Evolutionary conservation across 2,329 filamentous ascomycete species (phyloP).

Genomic region (Fusarium setosum): DNA sequence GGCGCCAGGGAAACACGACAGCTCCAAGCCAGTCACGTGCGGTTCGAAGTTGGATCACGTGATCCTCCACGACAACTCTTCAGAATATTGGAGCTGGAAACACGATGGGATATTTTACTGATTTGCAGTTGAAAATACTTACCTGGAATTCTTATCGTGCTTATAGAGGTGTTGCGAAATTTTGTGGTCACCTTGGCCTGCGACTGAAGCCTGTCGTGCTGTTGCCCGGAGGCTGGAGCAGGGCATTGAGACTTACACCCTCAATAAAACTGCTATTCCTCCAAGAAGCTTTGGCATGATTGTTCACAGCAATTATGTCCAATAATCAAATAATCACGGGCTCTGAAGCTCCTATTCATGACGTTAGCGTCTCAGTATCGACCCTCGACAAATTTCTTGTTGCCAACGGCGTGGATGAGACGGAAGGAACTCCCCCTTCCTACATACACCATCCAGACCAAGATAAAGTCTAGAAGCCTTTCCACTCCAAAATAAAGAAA

Average conservation of each 20-base stretch:
- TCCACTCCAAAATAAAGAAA: not conserved
- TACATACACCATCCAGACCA: not conserved
- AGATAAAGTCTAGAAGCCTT: not conserved
- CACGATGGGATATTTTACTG: too few species aligned
- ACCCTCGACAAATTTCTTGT: not conserved
- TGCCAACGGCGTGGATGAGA: not conserved
- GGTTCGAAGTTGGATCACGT: constrained; percentile 25
- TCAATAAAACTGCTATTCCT: too few species aligned
- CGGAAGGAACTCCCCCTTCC: not conserved
- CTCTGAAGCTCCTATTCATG: not conserved
- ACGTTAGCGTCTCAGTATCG: not conserved
- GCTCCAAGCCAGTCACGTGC: constrained; percentile 47
- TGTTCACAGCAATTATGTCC: too few species aligned
- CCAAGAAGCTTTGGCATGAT: too few species aligned
- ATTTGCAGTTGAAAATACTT: too few species aligned
- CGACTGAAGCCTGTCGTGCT: too few species aligned
- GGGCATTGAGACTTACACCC: too few species aligned
- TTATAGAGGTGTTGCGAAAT: too few species aligned
- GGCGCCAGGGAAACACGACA: constrained; percentile 61
- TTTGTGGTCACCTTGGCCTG: too few species aligned
- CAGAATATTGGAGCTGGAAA: too few species aligned
- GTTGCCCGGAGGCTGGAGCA: too few species aligned
- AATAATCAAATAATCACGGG: not conserved
- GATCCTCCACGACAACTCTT: not conserved
- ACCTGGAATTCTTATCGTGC: too few species aligned